Base-by-base conservation (phyloP, 1,139 yeast genomes). In the Candida glucosophila region DNA sequence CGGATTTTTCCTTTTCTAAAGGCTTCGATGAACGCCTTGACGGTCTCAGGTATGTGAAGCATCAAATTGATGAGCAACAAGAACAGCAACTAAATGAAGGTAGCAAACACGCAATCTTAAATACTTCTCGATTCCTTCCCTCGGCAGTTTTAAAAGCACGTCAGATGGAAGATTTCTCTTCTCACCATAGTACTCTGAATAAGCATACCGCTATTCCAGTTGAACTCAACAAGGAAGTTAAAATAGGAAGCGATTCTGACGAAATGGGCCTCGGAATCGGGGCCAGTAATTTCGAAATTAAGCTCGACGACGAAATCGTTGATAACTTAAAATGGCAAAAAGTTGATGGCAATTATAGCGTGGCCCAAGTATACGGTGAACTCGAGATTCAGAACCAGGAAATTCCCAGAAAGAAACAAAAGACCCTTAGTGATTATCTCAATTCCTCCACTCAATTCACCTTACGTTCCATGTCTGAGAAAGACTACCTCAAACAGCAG, bases 361-460 rank as follows among this genome's bases (percentile, higher is more conserved):
- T 90, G 19, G 90, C 96, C 0, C 92, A 83, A 41, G 78, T 88
- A 4, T 61, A 67, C 22, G 97, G 97, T 22, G 74, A 73, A 35
- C 56, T 82, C 18, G 73, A 70, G 30, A 52, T 67, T 19, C 65
- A 59, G 22, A 56, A 54, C 29, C 53, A 50, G 20, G 35, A 33
- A 8, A 9, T 24, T 3, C 33, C 30, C 9, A 37, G 31, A 7
- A 36, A 31, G 30, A 40, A 35, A 29, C 40, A 37, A 23, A 46
- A 48, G 30, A n/a, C n/a, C n/a, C 24, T 54, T 4, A 33, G 33
- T 16, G 62, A 60, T 30, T 52, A 49, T 23, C 41, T 61, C 17
- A 59, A 57, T 29, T 46, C 60, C 5, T 37, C 55, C 3, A 58
- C 65, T 5, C 55, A 55, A 32, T 60, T 63, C 38, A 48, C 60